Conservation (phyloP, 352 stramenopile genomes). For the Lagenidium giganteum region DNA sequence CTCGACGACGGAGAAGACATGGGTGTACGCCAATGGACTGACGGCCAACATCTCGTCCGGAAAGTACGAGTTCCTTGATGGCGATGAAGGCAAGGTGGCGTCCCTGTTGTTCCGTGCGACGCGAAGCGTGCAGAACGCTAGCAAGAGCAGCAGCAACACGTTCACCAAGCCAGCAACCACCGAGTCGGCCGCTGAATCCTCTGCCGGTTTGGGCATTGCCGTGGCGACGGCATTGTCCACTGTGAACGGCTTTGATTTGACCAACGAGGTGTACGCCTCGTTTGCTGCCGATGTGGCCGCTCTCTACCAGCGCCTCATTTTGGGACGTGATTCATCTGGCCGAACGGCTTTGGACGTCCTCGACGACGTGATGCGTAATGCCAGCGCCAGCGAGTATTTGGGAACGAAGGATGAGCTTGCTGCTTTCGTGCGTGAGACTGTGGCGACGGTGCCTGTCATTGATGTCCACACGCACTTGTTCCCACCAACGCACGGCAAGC, state of each 20-base stretch:
- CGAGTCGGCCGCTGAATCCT: constrained; percentile 20
- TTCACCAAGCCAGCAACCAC: constrained; percentile 23
- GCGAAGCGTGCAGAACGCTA: constrained; percentile 19
- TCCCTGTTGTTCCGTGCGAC: constrained; percentile 17
- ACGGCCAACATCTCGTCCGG: constrained; percentile 32
- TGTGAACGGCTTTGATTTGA: constrained; percentile 32
- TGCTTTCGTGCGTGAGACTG: constrained; percentile 31
- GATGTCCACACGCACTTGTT: constrained; percentile 94
- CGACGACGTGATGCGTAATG: constrained; percentile 28
- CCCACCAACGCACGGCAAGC: constrained; percentile 82
- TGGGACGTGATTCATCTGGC: constrained; percentile 23
- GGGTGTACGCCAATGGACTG: constrained; percentile 35
- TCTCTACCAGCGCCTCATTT: constrained; percentile 50
- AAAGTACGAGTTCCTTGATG: constrained; percentile 53
- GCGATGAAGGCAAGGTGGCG: constrained; percentile 18
- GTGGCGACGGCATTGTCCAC: constrained; percentile 30
- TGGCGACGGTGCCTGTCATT: constrained; percentile 35
- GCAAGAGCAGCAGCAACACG: constrained; percentile 33
- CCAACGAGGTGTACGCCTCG: constrained; percentile 25
- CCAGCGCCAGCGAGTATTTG: constrained; percentile 32
- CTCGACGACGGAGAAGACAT: constrained; percentile 30
- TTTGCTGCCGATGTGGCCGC: constrained; percentile 45
- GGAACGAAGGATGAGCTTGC: constrained; percentile 20
- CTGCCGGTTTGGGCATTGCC: constrained; percentile 24
- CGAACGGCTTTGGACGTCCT: constrained; percentile 26